Conservation (phyloP, 2,329 filamentous ascomycete species). For the Paracoccidioides brasiliensis region DNA sequence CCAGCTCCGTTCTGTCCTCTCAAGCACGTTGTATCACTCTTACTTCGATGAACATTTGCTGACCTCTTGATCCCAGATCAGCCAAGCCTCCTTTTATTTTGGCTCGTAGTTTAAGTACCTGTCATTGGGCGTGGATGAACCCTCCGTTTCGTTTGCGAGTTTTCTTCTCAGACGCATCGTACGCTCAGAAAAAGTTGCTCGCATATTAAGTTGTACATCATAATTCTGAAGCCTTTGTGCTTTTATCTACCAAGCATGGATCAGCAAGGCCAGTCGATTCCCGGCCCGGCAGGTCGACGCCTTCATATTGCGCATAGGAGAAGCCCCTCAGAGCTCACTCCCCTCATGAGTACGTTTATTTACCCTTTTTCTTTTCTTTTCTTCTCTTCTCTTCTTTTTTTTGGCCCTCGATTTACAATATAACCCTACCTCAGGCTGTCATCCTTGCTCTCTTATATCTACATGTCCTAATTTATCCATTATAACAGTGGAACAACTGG, state of each 20-base stretch:
- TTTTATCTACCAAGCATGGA: slow-evolving; percentile 1
- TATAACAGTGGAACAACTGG: slow-evolving; percentile 74
- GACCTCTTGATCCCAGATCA: not conserved
- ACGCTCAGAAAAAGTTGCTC: not conserved
- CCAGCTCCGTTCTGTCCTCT: not conserved
- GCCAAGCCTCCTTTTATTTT: not conserved
- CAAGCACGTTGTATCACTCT: not conserved
- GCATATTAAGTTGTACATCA: not conserved
- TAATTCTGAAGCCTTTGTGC: not conserved
- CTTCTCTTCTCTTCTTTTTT: slow-evolving; percentile 2
- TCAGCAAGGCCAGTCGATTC: slow-evolving; percentile 33
- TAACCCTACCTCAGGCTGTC: too few species aligned
- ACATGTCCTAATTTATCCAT: not conserved
- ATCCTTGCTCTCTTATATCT: too few species aligned
- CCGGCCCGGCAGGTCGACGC: slow-evolving; percentile 64
- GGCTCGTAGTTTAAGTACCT: not conserved
- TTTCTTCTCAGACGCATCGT: not conserved
- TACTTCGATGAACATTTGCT: too few species aligned
- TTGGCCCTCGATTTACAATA: too few species aligned
- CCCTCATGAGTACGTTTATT: slow-evolving; percentile 75
- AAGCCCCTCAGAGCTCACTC: slow-evolving; percentile 86
- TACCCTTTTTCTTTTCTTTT: slow-evolving; percentile 18
- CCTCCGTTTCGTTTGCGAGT: slow-evolving; percentile 1
- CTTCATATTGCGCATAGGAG: slow-evolving; percentile 88
- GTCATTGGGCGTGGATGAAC: slow-evolving; percentile 1